A percentile compares a stretch with the other conserved stretches of the same genome.
Evolutionary conservation across 2,329 filamentous ascomycete species (phyloP).

Genomic region (Westerdykella aurantiaca): DNA sequence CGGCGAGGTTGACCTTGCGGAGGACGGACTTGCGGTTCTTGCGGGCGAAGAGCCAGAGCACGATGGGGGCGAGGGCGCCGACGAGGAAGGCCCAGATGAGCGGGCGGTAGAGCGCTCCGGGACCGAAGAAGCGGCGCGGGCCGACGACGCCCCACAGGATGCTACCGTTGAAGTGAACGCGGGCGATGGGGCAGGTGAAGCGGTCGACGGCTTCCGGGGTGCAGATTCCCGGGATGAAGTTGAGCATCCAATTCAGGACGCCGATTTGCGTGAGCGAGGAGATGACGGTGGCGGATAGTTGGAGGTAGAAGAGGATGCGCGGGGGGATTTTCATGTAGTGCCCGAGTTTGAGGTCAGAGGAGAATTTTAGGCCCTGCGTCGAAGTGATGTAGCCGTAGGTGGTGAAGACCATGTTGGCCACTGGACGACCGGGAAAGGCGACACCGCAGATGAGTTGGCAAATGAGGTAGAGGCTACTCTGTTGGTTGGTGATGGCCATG

Average conservation of each 20-base stretch:
- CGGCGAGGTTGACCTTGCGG: constrained; percentile 73
- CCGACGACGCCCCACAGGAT: constrained; percentile 89
- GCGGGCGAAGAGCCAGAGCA: constrained; percentile 65
- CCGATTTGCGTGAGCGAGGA: constrained; percentile 76
- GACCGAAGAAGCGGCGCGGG: constrained; percentile 74
- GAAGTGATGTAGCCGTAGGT: constrained; percentile 88
- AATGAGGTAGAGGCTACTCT: constrained; percentile 79
- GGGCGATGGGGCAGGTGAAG: constrained; percentile 80
- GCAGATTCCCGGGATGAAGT: constrained; percentile 69
- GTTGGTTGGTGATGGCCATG: constrained; percentile 88
- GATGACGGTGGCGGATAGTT: constrained; percentile 68
- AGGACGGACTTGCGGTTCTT: constrained; percentile 55
- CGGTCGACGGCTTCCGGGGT: constrained; percentile 75
- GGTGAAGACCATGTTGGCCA: constrained; percentile 90
- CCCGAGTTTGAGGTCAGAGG: constrained; percentile 78
- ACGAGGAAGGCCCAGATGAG: constrained; percentile 78
- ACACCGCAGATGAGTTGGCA: constrained; percentile 79
- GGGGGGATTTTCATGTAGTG: constrained; percentile 87
- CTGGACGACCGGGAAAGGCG: constrained; percentile 75
- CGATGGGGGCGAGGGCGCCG: constrained; percentile 67
- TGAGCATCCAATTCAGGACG: constrained; percentile 87
- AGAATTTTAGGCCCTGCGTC: constrained; percentile 83
- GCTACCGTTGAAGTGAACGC: constrained; percentile 84
- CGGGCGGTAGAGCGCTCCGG: constrained; percentile 64
- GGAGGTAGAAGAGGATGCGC: constrained; percentile 70